Conservation (phyloP, 305 asterid species). For the Fraxinus angustifolia region DNA sequence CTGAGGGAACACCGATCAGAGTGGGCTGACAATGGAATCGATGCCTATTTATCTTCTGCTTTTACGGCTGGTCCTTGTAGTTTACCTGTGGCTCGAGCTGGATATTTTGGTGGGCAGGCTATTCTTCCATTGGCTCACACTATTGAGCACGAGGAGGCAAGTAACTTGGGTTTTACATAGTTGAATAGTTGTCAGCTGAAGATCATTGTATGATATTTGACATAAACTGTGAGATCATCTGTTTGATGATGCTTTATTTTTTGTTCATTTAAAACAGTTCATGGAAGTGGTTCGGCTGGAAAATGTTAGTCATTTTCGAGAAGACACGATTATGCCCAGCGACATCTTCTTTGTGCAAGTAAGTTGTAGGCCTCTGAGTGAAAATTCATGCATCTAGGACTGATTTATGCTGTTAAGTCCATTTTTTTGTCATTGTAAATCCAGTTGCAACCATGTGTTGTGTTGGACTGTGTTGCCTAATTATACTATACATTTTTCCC, state of each 20-base stretch:
- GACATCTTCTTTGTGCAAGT: constrained; percentile 95
- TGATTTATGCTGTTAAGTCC: neutral
- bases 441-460: neutral
- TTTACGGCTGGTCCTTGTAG: constrained; percentile 73
- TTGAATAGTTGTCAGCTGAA: neutral
- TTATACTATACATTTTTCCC: neutral
- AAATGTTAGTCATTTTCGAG: constrained; percentile 65
- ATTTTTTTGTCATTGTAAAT: neutral
- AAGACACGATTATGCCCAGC: constrained; percentile 68
- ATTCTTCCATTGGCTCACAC: constrained; percentile 96
- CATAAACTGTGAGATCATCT: neutral
- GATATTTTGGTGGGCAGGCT: constrained; percentile 83
- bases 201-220: neutral
- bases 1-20: constrained; percentile 95
- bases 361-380: constrained; percentile 22
- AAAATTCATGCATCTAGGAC: neutral
- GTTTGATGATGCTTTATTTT: neutral
- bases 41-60: constrained; percentile 89
- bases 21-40: constrained; percentile 94
- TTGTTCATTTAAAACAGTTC: constrained; percentile 41
- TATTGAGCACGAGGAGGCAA: constrained; percentile 92
- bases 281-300: constrained; percentile 97
- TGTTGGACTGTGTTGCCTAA: neutral
- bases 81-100: constrained; percentile 67
- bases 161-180: constrained; percentile 1